Base-by-base conservation (phyloP, 2,329 filamentous ascomycete genomes). In the Penicillium sp. region DNA sequence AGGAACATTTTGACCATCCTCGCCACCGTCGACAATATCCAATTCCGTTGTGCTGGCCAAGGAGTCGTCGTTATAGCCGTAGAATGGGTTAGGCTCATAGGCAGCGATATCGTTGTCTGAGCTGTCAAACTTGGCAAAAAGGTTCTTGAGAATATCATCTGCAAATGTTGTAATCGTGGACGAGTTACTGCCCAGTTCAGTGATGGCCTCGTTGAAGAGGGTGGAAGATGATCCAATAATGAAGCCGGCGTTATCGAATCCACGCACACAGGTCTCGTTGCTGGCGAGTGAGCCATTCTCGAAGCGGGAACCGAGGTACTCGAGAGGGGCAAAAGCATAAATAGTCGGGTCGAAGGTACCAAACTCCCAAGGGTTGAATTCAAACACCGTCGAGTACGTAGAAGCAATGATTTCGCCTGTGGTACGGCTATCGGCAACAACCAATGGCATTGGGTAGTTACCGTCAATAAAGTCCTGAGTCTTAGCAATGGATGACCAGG, bases 221-320 rank as follows among this genome's bases (percentile, higher is more conserved):
- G 90, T 89, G 1, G 88, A 91, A 23, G 88, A 92, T 0, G 92
- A 96, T 50, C 92, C 92, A 85, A 96, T 92, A 26, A 96, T 80
- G 69, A 85, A 96, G 7, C 91, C 91, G 25, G 84, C 84, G 66
- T 92, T 92, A 75, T 96, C 93, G 62, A 92, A 92, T 1, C 93
- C 93, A 8, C 83, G 80, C 16, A 96, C 82, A 69, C 93, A 96
- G 27, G 76, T 71, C 44, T 83, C 82, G 54, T 80, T 72, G 11
- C 78, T 70, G 0, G 83, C 76, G 21, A 95, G 73, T 8, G 71
- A 68, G 21, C 91, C 91, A 6, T 77, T 80, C 39, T 80, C 82
- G 72, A 93, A 92, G 62, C 87, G 87, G 1, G 90, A 90, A 2
- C 91, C 91, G 2, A 93, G 73, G 62, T 88, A 93, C 59, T 86